Conservation (phyloP, 73 alveolate genomes). For the Paramecium octaurelia region DNA sequence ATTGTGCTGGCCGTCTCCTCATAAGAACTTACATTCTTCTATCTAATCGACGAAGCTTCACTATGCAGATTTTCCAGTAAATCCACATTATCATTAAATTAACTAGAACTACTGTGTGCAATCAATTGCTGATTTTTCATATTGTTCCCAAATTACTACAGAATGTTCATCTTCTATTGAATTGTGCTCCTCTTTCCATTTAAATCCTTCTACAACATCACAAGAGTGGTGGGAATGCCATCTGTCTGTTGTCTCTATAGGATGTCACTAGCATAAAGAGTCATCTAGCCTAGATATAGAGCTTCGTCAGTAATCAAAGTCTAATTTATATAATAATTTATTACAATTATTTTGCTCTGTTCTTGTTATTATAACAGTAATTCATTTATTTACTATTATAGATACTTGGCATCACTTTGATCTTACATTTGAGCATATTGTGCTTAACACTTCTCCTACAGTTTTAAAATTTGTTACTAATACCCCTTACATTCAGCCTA, state of each 20-base stretch:
- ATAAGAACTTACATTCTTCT: background rate
- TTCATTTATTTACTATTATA: background rate
- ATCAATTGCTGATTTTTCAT: background rate
- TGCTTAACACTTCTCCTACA: background rate
- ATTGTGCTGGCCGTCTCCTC: background rate
- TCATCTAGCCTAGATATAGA: background rate
- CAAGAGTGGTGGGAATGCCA: background rate
- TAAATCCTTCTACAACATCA: background rate
- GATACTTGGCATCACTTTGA: background rate
- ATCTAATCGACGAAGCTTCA: background rate
- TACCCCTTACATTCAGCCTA: background rate
- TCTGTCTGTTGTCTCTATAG: background rate
- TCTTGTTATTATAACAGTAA: background rate
- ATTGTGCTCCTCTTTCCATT: background rate
- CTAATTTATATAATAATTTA: background rate
- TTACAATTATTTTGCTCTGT: background rate
- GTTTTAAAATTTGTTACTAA: background rate
- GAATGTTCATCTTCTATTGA: background rate
- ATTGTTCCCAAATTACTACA: background rate
- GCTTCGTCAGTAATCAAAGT: background rate
- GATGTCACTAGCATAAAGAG: background rate
- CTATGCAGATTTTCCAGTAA: background rate
- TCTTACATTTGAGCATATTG: background rate
- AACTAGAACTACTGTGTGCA: background rate
- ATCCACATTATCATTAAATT: background rate